phyloP scores from a whole-genome alignment of 169 alveolate genomes.

The Plasmodium inui region DNA sequence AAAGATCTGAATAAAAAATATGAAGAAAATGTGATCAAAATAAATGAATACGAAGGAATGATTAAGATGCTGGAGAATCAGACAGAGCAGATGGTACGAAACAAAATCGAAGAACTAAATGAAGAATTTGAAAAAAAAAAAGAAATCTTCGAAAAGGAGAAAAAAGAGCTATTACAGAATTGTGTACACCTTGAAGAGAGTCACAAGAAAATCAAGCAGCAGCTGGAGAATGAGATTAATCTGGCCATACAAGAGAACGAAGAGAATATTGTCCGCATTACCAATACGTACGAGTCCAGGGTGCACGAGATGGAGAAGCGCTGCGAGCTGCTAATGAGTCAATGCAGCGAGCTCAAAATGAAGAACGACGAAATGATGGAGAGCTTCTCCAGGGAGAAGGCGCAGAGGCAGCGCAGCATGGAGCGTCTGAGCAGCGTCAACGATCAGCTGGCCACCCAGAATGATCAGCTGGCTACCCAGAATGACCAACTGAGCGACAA shows the following conservation, averaged over 20 bases:
- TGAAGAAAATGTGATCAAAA: slow-evolving; percentile 74
- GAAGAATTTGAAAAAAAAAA: slow-evolving; percentile 55
- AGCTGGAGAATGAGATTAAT: slow-evolving; percentile 9
- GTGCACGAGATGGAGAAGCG: slow-evolving; percentile 20
- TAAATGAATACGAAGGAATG: slow-evolving; percentile 69
- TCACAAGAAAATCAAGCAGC: slow-evolving; percentile 17
- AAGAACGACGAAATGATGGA: slow-evolving; percentile 52
- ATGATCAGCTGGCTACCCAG: neutral
- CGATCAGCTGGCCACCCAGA: neutral
- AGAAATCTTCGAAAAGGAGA: slow-evolving; percentile 59
- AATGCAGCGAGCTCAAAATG: slow-evolving; percentile 27
- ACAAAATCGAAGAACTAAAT: slow-evolving; percentile 67
- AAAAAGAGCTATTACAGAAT: slow-evolving; percentile 33
- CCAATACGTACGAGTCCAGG: slow-evolving; percentile 5
- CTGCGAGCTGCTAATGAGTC: slow-evolving; percentile 22
- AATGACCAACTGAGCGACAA: slow-evolving; percentile 30
- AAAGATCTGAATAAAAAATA: slow-evolving; percentile 47
- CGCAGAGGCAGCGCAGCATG: neutral
- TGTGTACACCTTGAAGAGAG: slow-evolving; percentile 8
- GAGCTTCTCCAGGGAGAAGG: slow-evolving; percentile 11
- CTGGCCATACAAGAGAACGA: slow-evolving; percentile 22
- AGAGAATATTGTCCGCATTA: slow-evolving; percentile 16
- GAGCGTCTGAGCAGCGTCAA: neutral
- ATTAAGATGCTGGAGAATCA: slow-evolving; percentile 53
- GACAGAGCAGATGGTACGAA: slow-evolving; percentile 49